phyloP scores from a whole-genome alignment of 345 rosid species.

The Passiflora organensis region DNA sequence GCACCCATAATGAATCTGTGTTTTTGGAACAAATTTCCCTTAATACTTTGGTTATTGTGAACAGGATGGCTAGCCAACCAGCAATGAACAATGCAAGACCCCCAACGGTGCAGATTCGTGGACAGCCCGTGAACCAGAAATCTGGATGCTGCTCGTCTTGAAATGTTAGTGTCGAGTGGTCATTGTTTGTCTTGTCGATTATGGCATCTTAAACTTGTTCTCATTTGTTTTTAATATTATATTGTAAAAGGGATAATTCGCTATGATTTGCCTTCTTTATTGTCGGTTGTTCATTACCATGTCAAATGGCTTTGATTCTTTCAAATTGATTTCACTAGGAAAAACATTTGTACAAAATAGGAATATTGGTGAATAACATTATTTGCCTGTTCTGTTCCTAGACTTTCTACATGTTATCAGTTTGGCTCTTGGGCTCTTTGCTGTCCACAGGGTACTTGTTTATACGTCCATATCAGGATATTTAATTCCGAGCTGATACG shows the following conservation, averaged over 20 bases:
- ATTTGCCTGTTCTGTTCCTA: conserved; percentile 16
- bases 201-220: conserved; percentile 45
- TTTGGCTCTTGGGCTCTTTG: too few relatives aligned
- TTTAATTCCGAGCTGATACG: too few relatives aligned
- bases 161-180: conserved; percentile 7
- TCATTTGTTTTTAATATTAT: conserved; percentile 21
- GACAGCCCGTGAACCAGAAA: conserved; percentile 66
- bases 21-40: not conserved
- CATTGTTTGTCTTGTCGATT: conserved; percentile 11
- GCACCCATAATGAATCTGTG: too few relatives aligned
- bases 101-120: conserved; percentile 63
- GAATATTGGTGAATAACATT: conserved; percentile 28
- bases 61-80: conserved; percentile 83
- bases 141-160: conserved; percentile 69
- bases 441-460: too few relatives aligned
- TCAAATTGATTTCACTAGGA: conserved; percentile 30
- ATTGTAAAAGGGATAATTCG: conserved; percentile 22
- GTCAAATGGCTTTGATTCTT: conserved; percentile 36
- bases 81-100: conserved; percentile 56
- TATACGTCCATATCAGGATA: too few relatives aligned
- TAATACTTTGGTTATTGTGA: not conserved
- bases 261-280: conserved; percentile 17
- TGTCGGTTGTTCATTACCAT: conserved; percentile 17
- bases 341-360: conserved; percentile 51
- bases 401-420: too few relatives aligned